A percentile compares a stretch with the other conserved stretches of the same genome.
These are phyloP conservation scores for Kentomonas sorsogonicus DNA, from an alignment of 208 protist species.

Conservation along the genomic window DNA sequence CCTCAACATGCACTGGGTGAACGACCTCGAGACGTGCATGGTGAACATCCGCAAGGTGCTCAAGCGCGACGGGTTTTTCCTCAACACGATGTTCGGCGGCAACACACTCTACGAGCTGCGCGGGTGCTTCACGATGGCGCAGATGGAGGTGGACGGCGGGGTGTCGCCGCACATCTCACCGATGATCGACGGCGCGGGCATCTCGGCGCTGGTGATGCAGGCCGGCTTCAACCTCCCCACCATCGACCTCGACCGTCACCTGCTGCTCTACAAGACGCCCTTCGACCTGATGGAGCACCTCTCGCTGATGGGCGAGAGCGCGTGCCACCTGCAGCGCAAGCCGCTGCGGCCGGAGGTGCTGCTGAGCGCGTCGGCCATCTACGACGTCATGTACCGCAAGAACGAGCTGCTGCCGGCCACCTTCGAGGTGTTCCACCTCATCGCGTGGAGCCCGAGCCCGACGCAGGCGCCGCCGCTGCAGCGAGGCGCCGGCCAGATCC, in stretches of 20 bases:
- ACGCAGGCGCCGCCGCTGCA: conserved; percentile 78
- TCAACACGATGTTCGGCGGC: conserved; percentile 85
- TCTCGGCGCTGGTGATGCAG: conserved; percentile 84
- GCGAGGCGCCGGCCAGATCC: conserved; percentile 72
- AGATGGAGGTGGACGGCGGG: conserved; percentile 82
- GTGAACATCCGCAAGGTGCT: conserved; percentile 74
- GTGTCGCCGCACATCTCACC: conserved; percentile 87
- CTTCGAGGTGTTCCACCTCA: conserved; percentile 88
- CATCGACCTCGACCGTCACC: conserved; percentile 87
- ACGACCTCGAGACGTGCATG: conserved; percentile 81
- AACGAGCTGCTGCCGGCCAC: conserved; percentile 84
- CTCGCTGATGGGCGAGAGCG: conserved; percentile 81
- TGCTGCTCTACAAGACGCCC: conserved; percentile 83
- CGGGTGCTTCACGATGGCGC: conserved; percentile 79
- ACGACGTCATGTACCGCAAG: conserved; percentile 84
- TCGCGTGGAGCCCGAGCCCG: conserved; percentile 86
- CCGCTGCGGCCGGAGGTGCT: conserved; percentile 70
- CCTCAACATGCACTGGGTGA: conserved; percentile 90
- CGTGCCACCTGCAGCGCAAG: conserved; percentile 64
- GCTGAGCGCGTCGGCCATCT: conserved; percentile 61
- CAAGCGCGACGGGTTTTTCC: conserved; percentile 84
- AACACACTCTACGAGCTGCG: conserved; percentile 91
- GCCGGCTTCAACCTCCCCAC: conserved; percentile 85
- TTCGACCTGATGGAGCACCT: conserved; percentile 91
- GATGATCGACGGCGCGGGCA: conserved; percentile 79